A percentile compares a stretch with the other conserved stretches of the same genome.
Evolutionary conservation across 2,329 filamentous ascomycete genomes (phyloP).

Genomic region (Neonectria hederae): DNA sequence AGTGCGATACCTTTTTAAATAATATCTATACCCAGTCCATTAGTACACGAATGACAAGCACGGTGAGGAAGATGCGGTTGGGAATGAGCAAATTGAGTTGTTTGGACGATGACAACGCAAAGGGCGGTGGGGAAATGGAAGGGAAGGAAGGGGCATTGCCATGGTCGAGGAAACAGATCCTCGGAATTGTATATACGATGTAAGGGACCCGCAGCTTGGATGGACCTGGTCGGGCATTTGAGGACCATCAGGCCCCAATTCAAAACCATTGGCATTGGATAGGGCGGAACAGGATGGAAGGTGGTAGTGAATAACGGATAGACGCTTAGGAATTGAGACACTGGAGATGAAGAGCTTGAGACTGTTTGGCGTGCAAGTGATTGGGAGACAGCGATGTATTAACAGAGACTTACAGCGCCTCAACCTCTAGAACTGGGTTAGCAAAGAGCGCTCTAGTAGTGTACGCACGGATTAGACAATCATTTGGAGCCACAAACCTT

Average conservation of each 20-base stretch:
- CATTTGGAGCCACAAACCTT: constrained; percentile 64
- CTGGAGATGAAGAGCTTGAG: neutral
- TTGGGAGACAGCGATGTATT: too few species aligned
- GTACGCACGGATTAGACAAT: too few species aligned
- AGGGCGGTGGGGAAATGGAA: neutral
- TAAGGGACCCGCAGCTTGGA: neutral
- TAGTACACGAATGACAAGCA: constrained; percentile 32
- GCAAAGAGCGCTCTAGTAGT: neutral
- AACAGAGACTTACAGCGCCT: constrained; percentile 78
- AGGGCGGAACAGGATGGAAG: neutral
- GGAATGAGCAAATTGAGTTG: neutral
- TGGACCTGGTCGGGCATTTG: neutral
- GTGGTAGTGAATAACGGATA: neutral
- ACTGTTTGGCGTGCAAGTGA: neutral
- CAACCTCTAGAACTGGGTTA: constrained; percentile 72
- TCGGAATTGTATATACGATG: constrained; percentile 3
- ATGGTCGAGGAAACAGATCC: constrained; percentile 2
- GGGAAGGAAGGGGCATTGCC: neutral
- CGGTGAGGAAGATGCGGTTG: constrained; percentile 15
- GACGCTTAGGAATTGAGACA: neutral
- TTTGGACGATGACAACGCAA: neutral
- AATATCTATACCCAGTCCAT: constrained; percentile 53
- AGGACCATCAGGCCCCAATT: neutral
- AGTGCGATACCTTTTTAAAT: constrained; percentile 89
- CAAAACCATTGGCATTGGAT: neutral